These are phyloP conservation scores for Liriodendron chinense DNA, from an alignment of 164 flowering plant genomes.

Conservation along the genomic window DNA sequence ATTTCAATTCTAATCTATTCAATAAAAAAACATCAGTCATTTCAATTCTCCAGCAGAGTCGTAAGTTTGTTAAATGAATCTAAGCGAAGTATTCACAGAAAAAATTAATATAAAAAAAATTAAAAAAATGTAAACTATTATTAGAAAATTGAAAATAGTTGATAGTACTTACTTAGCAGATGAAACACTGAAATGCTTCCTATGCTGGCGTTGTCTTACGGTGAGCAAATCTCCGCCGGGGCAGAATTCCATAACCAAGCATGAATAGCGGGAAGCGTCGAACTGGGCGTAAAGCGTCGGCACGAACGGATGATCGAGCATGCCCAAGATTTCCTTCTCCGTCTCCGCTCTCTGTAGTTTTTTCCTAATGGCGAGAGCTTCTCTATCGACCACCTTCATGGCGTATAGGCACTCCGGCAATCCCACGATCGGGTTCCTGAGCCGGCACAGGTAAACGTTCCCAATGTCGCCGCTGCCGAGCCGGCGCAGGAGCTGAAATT, in stretches of 20 bases:
- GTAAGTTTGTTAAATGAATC: neutral
- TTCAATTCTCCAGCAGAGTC: neutral
- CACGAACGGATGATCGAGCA: slow-evolving; percentile 85
- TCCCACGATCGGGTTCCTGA: slow-evolving; percentile 41
- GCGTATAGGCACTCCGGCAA: slow-evolving; percentile 55
- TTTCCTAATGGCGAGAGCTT: slow-evolving; percentile 64
- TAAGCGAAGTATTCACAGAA: neutral
- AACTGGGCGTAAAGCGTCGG: slow-evolving; percentile 81
- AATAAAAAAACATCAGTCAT: neutral
- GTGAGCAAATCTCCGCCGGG: slow-evolving; percentile 85
- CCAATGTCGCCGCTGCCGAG: slow-evolving; percentile 81
- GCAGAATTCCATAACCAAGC: slow-evolving; percentile 87
- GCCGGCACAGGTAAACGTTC: slow-evolving; percentile 73
- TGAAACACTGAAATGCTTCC: slow-evolving; percentile 52
- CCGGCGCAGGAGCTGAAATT: slow-evolving; percentile 62
- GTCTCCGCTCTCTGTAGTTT: slow-evolving; percentile 75
- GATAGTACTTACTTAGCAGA: slow-evolving; percentile 58
- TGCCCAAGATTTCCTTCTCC: slow-evolving; percentile 74
- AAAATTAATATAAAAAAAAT: neutral
- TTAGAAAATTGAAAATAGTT: no score
- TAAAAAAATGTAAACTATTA: neutral
- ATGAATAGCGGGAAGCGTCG: slow-evolving; percentile 80
- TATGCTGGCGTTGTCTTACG: slow-evolving; percentile 56
- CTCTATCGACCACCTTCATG: slow-evolving; percentile 88
- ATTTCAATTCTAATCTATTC: slow-evolving; percentile 41